Conservation (phyloP, 257 asterid genomes). For the Solanum neorickii region DNA sequence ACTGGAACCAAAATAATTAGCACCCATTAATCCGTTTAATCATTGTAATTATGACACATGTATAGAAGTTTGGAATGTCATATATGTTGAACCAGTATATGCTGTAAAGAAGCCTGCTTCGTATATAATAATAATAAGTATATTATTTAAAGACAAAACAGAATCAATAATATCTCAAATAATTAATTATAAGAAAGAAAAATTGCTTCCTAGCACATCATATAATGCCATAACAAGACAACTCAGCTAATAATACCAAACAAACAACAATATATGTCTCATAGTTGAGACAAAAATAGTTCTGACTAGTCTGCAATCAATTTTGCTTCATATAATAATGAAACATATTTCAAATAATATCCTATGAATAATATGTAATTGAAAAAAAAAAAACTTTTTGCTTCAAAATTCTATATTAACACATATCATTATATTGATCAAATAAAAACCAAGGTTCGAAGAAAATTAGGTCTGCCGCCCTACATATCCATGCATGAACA, state of each 20-base stretch:
- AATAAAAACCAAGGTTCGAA: background rate
- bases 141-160: background rate
- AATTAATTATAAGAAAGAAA: background rate
- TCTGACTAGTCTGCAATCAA: background rate
- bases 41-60: background rate
- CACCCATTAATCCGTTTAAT: background rate
- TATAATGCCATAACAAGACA: background rate
- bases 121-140: background rate
- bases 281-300: background rate
- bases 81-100: background rate
- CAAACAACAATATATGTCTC: background rate
- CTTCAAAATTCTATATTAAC: background rate
- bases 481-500: too few relatives aligned
- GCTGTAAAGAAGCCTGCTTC: background rate
- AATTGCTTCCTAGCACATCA: background rate
- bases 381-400: background rate
- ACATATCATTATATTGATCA: background rate
- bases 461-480: background rate
- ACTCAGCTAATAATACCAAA: background rate
- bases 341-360: background rate
- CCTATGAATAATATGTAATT: background rate
- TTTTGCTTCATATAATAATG: background rate
- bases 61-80: background rate
- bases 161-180: background rate
- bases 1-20: background rate